These are phyloP conservation scores for Rhodotorula toruloides DNA, from an alignment of 768 basidiomycete genomes.

Conservation along the genomic window DNA sequence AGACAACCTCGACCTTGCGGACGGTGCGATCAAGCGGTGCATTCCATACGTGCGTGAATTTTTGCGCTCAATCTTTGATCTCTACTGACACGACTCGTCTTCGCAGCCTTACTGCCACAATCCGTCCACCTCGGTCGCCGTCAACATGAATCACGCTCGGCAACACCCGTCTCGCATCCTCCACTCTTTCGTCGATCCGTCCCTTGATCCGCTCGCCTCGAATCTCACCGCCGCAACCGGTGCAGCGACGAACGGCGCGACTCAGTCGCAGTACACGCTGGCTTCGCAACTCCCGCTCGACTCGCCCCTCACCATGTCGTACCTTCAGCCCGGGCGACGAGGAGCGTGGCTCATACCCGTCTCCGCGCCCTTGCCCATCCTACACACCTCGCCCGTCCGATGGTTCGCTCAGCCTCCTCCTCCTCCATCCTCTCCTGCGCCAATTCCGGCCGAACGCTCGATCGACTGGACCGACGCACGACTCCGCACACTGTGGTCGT, in stretches of 20 bases:
- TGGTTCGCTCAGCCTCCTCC: neutral
- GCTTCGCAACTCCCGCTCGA: neutral
- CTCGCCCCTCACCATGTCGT: too few relatives aligned
- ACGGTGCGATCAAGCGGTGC: conserved; percentile 18
- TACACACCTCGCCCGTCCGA: neutral
- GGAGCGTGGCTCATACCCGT: conserved; percentile 31
- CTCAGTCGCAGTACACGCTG: too few relatives aligned
- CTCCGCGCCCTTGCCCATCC: neutral
- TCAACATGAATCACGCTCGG: neutral
- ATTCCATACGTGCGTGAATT: conserved; percentile 12
- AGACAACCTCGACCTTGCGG: neutral
- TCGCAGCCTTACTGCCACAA: conserved; percentile 15
- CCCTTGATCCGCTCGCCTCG: neutral
- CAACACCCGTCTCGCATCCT: neutral
- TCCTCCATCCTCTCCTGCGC: neutral
- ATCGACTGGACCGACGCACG: conserved; percentile 28
- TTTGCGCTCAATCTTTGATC: too few relatives aligned
- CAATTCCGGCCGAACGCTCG: neutral
- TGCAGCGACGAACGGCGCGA: neutral
- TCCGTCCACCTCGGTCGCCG: neutral
- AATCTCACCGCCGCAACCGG: neutral
- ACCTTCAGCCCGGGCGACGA: conserved; percentile 12
- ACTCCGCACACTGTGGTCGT: conserved; percentile 5
- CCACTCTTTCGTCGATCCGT: conserved; percentile 20
- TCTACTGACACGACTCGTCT: neutral